Conservation (phyloP, 139 green algal genomes). For the Chlorella sp. region DNA sequence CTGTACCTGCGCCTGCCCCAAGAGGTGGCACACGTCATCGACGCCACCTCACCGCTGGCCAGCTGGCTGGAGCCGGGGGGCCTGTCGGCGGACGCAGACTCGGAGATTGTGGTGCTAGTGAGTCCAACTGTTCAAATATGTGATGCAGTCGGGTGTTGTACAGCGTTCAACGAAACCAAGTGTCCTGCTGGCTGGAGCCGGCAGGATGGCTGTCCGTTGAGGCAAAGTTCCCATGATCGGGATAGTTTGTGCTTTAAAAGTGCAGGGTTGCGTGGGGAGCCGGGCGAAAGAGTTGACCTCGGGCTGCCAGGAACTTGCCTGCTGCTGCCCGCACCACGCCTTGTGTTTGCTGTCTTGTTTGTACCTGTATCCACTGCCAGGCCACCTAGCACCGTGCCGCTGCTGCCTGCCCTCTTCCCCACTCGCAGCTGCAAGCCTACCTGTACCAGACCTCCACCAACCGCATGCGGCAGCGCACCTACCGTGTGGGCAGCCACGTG, state of each 20-base stretch:
- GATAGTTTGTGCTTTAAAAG: too few species aligned
- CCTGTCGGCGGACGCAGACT: slow-evolving; percentile 53
- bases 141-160: too few species aligned
- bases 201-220: too few species aligned
- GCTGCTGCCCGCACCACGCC: neutral
- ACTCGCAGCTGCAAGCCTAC: slow-evolving; percentile 27
- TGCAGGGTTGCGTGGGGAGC: too few species aligned
- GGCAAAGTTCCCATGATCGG: too few species aligned
- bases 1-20: slow-evolving; percentile 69
- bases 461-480: slow-evolving; percentile 43
- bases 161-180: too few species aligned
- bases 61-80: slow-evolving; percentile 35
- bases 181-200: too few species aligned
- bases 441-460: slow-evolving; percentile 9
- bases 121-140: too few species aligned
- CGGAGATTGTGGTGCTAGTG: slow-evolving; percentile 64
- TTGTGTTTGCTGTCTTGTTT: neutral
- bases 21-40: slow-evolving; percentile 66
- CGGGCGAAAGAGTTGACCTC: too few species aligned
- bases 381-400: neutral
- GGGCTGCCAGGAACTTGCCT: neutral
- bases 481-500: slow-evolving; percentile 32
- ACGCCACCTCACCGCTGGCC: slow-evolving; percentile 52
- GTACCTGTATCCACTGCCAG: neutral
- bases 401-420: neutral